Conservation (phyloP, 805 yeast species). For the Clavispora asparagi region DNA sequence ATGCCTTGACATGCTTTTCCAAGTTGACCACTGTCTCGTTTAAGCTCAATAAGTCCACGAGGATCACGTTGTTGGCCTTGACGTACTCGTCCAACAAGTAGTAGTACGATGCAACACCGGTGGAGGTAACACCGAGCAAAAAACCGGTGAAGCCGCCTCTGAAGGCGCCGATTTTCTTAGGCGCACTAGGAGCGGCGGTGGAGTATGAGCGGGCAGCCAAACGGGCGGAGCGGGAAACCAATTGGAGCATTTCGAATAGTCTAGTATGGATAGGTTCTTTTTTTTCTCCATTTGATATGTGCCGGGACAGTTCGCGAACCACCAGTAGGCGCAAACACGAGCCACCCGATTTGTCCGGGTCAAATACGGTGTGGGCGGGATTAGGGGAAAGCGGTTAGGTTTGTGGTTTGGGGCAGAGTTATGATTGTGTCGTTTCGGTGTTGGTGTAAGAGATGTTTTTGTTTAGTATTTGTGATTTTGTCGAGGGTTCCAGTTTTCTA, state of each 20-base stretch:
- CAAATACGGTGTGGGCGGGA: no score
- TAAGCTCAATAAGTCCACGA: slow-evolving; percentile 68
- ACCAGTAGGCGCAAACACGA: not conserved
- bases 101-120: slow-evolving; percentile 74
- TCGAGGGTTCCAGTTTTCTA: no score
- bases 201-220: slow-evolving; percentile 26
- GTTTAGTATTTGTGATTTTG: no score
- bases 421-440: no score
- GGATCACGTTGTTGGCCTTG: slow-evolving; percentile 62
- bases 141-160: slow-evolving; percentile 66
- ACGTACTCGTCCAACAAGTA: slow-evolving; percentile 76
- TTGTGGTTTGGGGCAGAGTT: no score
- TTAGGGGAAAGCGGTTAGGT: no score
- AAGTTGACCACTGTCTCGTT: slow-evolving; percentile 63
- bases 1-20: slow-evolving; percentile 61
- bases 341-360: not conserved
- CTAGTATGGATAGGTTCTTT: not conserved
- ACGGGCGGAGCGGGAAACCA: slow-evolving; percentile 2
- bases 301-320: slow-evolving; percentile 1
- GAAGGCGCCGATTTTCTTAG: slow-evolving; percentile 36
- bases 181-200: slow-evolving; percentile 17
- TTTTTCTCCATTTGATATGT: not conserved
- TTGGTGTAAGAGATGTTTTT: no score
- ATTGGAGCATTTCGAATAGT: not conserved
- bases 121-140: slow-evolving; percentile 65